Percentiles rank a stretch among this genome's conserved stretches.
phyloP scores from a whole-genome alignment of 1,284 basidiomycete species.

The Schizophyllum amplum region DNA sequence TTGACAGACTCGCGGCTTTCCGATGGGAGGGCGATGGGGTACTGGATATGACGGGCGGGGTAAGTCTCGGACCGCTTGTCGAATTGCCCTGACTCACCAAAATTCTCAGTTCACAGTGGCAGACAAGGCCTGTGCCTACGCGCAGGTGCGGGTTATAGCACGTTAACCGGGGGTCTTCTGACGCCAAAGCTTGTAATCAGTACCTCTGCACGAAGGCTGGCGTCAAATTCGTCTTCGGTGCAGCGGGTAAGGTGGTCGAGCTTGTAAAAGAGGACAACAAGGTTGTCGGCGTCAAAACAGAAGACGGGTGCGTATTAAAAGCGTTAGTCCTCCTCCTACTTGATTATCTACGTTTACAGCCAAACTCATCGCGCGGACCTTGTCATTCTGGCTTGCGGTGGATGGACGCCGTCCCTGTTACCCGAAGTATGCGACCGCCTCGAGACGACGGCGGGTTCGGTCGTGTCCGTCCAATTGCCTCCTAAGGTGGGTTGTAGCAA shows the following conservation, averaged over 20 bases:
- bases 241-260: not conserved
- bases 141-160: not conserved
- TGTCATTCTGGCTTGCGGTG: not conserved
- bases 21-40: not conserved
- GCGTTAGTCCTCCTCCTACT: not conserved
- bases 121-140: not conserved
- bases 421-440: not conserved
- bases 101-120: not conserved
- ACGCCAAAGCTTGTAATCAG: not conserved
- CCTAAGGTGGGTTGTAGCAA: not conserved
- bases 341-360: not conserved
- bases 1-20: not conserved
- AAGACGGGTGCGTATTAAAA: not conserved
- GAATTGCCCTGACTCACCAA: no score
- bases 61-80: no score
- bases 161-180: not conserved
- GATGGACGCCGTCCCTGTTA: not conserved
- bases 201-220: not conserved
- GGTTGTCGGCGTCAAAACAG: not conserved
- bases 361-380: not conserved
- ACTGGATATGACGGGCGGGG: not conserved
- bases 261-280: not conserved
- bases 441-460: not conserved
- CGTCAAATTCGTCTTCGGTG: not conserved
- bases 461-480: not conserved